These are phyloP conservation scores for Aspergillus carbonarius DNA, from an alignment of 2,329 filamentous ascomycete genomes.

Conservation along the genomic window DNA sequence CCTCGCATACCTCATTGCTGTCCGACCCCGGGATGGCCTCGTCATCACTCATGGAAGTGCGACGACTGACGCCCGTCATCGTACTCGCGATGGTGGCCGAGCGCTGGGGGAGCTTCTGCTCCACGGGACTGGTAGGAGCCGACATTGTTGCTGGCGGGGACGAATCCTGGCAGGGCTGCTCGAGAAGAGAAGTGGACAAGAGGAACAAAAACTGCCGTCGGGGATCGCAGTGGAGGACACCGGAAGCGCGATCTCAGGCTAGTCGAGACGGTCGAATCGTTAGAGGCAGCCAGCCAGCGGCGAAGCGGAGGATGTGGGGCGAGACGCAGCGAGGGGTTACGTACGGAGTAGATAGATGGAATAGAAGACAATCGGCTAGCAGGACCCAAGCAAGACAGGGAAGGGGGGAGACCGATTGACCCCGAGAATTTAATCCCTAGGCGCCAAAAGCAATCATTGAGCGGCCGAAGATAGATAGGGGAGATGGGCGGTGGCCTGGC, in stretches of 20 bases:
- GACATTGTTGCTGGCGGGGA: slow-evolving; percentile 23
- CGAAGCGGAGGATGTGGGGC: not conserved
- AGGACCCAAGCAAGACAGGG: not conserved
- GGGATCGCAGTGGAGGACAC: slow-evolving; percentile 4
- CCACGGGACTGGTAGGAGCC: slow-evolving; percentile 28
- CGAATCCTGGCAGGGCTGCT: not conserved
- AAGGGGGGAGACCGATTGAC: not conserved
- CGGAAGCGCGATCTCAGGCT: slow-evolving; percentile 10
- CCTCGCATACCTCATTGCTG: slow-evolving; percentile 40
- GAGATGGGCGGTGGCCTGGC: not conserved
- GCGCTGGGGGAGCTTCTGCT: slow-evolving; percentile 34
- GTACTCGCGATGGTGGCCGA: slow-evolving; percentile 34
- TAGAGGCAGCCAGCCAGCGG: not conserved
- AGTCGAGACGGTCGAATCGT: slow-evolving; percentile 7
- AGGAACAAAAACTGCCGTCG: slow-evolving; percentile 6
- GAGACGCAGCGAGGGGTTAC: not conserved
- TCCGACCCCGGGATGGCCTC: slow-evolving; percentile 43
- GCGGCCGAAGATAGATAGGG: too few species aligned
- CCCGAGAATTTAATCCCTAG: not conserved
- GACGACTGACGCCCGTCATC: slow-evolving; percentile 30
- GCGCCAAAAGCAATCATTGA: not conserved
- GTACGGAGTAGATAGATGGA: not conserved
- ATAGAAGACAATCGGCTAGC: not conserved
- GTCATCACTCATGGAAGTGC: slow-evolving; percentile 39
- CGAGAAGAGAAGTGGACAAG: not conserved